Conservation (phyloP, 1,139 yeast genomes). For the Blastobotrys persicus region DNA sequence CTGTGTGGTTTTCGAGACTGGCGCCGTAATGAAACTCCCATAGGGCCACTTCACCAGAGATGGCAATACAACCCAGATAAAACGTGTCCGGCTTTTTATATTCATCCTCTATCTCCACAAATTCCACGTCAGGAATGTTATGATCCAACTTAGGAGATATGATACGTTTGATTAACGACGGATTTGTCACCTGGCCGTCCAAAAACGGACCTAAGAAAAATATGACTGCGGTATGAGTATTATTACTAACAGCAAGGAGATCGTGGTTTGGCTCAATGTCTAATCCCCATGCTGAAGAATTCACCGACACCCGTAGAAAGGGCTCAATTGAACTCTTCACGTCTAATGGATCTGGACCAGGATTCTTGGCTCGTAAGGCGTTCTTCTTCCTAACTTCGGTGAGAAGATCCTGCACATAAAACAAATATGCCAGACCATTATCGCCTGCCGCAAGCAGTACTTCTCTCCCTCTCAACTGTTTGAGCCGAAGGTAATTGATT, state of each 20-base stretch:
- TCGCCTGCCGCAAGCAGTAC: constrained; percentile 53
- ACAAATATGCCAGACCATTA: constrained; percentile 54
- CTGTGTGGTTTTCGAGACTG: too few species aligned
- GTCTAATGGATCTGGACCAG: constrained; percentile 9
- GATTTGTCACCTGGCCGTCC: constrained; percentile 8
- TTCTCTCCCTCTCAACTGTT: constrained; percentile 29
- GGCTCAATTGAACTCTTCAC: constrained; percentile 32
- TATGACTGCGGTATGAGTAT: constrained; percentile 40
- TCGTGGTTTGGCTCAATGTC: constrained; percentile 44
- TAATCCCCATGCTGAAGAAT: constrained; percentile 65
- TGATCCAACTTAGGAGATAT: constrained; percentile 48
- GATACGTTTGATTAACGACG: neutral
- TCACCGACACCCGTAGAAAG: constrained; percentile 41
- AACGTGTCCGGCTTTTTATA: constrained; percentile 19
- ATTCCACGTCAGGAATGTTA: constrained; percentile 58
- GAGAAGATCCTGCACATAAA: constrained; percentile 2
- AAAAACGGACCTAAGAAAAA: constrained; percentile 12
- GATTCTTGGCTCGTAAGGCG: neutral
- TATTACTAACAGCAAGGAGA: constrained; percentile 56
- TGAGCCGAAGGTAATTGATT: constrained; percentile 47
- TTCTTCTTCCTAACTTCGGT: constrained; percentile 1
- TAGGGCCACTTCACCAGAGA: constrained; percentile 29
- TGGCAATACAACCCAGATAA: constrained; percentile 29
- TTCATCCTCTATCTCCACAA: constrained; percentile 35
- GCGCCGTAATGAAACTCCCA: constrained; percentile 30